Percentiles rank a stretch among this genome's conserved stretches.
These are phyloP conservation scores for Termitomyces sp. DNA, from an alignment of 768 basidiomycete species.

Conservation along the genomic window DNA sequence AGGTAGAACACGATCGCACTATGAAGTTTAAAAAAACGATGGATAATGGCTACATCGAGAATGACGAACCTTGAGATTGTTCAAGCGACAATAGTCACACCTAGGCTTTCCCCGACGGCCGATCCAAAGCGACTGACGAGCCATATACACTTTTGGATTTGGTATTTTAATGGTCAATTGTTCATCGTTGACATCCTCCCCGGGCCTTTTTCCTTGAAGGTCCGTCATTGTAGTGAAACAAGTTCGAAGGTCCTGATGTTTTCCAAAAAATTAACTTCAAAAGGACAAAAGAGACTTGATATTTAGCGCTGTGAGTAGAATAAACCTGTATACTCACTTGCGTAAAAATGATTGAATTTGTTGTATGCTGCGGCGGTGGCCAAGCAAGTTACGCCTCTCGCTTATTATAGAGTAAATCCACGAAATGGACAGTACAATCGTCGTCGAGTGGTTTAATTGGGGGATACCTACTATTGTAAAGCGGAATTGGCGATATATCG, in stretches of 20 bases:
- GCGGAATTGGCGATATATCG: background rate
- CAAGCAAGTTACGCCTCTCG: conserved; percentile 1
- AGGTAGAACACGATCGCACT: conserved; percentile 73
- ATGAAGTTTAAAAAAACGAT: conserved; percentile 10
- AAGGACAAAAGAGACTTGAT: background rate
- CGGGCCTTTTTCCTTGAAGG: conserved; percentile 22
- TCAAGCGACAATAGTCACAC: conserved; percentile 69
- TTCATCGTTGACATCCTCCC: conserved; percentile 39
- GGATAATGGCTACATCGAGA: background rate
- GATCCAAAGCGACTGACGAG: conserved; percentile 71
- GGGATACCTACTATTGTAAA: background rate
- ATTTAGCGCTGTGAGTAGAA: background rate
- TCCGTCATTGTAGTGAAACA: conserved; percentile 4
- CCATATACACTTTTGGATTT: conserved; percentile 64
- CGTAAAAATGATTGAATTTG: background rate
- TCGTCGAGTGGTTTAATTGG: background rate
- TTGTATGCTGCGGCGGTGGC: conserved; percentile 5
- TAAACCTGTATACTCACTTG: conserved; percentile 2
- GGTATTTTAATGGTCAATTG: conserved; percentile 65
- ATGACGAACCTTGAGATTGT: conserved; percentile 64
- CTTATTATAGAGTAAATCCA: background rate
- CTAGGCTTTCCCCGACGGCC: conserved; percentile 72
- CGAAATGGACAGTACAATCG: background rate
- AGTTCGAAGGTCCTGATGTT: background rate
- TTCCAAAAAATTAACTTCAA: background rate